Conservation (phyloP, 2,329 filamentous ascomycete species). For the Paecilomyces formosus region DNA sequence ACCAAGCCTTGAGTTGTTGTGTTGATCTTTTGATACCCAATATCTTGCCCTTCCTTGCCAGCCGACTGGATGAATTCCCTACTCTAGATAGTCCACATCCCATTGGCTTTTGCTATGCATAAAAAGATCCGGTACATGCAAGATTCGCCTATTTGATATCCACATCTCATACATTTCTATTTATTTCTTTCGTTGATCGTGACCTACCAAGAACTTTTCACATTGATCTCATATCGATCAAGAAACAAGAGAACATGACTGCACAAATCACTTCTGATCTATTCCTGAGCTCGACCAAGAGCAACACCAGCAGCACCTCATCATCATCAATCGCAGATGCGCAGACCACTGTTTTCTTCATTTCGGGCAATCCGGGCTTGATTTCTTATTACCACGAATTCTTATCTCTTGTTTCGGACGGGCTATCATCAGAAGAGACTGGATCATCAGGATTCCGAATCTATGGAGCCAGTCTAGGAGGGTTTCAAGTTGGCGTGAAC, state of each 20-base stretch:
- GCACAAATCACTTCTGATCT: constrained; percentile 21
- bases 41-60: too few species aligned
- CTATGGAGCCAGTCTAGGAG: constrained; percentile 27
- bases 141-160: too few species aligned
- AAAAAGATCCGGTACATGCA: too few species aligned
- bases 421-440: constrained; percentile 7
- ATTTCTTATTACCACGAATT: constrained; percentile 43
- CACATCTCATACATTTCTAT: too few species aligned
- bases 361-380: constrained; percentile 45
- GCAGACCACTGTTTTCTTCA: constrained; percentile 33
- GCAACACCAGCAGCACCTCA: constrained; percentile 1
- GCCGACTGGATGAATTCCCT: too few species aligned
- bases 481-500: constrained; percentile 21
- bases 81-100: too few species aligned
- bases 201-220: background rate
- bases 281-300: constrained; percentile 19
- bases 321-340: background rate
- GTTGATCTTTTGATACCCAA: too few species aligned
- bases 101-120: too few species aligned
- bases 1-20: too few species aligned
- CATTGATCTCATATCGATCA: background rate
- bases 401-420: constrained; percentile 26
- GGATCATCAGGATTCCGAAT: constrained; percentile 15
- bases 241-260: constrained; percentile 9
- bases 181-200: too few species aligned